Base-by-base conservation (phyloP, 2,329 filamentous ascomycete species). In the Chaetomiaceae sp. region DNA sequence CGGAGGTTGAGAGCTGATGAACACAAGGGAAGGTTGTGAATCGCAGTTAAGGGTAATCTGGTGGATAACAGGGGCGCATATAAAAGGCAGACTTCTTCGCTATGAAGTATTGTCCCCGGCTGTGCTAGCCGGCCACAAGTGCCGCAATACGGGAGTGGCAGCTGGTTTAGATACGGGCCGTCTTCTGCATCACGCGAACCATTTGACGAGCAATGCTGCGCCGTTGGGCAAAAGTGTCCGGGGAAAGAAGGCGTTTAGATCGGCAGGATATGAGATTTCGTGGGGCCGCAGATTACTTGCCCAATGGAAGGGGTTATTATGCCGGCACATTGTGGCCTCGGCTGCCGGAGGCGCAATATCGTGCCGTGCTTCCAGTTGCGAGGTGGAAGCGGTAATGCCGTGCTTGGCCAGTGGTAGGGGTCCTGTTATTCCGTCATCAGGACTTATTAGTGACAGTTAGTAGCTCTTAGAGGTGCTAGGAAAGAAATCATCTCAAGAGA, bases 151-250 rank as follows among this genome's bases (percentile, higher is more conserved):
- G 34, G 59, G 53, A 43, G 47, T n/a, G 36, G 29, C 33, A 43
- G 38, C 27, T 44, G 55, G 59, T 60, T 57, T 54, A 59, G 53
- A 59, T 54, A 58, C 58, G 57, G 60, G 11, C 55, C 59, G 60
- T 40, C 22, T 50, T 23, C 14, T 25, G 40, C 46, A 53, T 53
- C 27, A 36, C n/a, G 44, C 31, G n/a, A 31, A 22, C 34, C 37
- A 51, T 48, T 54, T 22, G 54, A 17, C 49, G 25, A 37, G 14
- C 15, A 43, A 52, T 45, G 54, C 46, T 47, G 17, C 17, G n/a
- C 15, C 14, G 17, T 51, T 25, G 15, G 40, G n/a, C 15, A 37
- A 8, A 33, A 17, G 54, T n/a, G 44, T 49, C 55, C 47, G 49
- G 54, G 33, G 56, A 50, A 46, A 25, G 22, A 43, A 27, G 14